Percentiles rank a stretch among this genome's conserved stretches.
phyloP scores from a whole-genome alignment of 2,329 filamentous ascomycete genomes.

The Arthrocladium fulminans region DNA sequence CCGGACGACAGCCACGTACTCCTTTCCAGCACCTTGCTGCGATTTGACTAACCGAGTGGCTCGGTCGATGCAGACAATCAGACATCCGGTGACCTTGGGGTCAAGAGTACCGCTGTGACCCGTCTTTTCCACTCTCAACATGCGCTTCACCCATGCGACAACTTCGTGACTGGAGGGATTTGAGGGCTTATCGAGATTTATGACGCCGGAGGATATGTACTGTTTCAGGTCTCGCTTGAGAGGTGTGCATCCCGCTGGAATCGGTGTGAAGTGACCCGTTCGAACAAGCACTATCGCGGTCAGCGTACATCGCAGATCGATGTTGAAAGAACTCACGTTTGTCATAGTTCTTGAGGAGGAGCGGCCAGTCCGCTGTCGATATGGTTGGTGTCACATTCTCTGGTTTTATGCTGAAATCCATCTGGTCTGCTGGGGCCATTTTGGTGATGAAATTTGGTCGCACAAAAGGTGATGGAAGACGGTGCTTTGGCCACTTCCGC shows the following conservation, averaged over 20 bases:
- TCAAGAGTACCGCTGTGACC: conserved; percentile 97
- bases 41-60: conserved; percentile 97
- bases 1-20: conserved; percentile 93
- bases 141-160: conserved; percentile 98
- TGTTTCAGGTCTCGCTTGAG: conserved; percentile 92
- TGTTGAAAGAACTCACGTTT: conserved; percentile 57
- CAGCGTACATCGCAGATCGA: conserved; percentile 4
- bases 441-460: background rate
- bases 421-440: conserved; percentile 3
- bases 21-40: conserved; percentile 97
- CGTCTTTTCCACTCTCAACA: conserved; percentile 89
- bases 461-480: background rate
- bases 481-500: background rate
- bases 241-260: conserved; percentile 83
- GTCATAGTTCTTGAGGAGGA: conserved; percentile 93
- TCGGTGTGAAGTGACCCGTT: conserved; percentile 94
- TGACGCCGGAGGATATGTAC: conserved; percentile 94
- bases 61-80: conserved; percentile 93
- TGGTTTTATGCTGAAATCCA: conserved; percentile 82
- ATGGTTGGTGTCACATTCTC: conserved; percentile 68
- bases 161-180: conserved; percentile 98
- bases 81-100: conserved; percentile 91
- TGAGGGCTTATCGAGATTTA: conserved; percentile 95
- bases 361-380: conserved; percentile 83
- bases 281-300: conserved; percentile 67